phyloP scores from a whole-genome alignment of 306 rosid species.

The Aeschynomene evenia region DNA sequence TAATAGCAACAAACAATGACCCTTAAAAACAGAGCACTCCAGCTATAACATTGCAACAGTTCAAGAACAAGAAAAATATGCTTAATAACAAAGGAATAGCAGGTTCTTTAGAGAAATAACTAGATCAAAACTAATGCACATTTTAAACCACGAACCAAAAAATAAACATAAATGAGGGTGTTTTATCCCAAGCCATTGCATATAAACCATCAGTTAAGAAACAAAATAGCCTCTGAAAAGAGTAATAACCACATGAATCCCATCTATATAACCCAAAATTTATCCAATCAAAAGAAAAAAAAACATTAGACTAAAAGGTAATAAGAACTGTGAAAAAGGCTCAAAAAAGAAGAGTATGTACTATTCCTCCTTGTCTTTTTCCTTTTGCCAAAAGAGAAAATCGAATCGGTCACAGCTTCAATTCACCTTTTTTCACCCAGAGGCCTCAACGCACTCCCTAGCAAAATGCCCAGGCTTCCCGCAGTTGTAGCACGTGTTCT shows the following conservation, averaged over 20 bases:
- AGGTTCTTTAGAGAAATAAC: neutral
- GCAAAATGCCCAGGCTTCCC: conserved; percentile 79
- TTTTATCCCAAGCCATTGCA: conserved; percentile 22
- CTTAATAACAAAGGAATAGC: neutral
- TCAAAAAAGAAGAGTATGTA: conserved; percentile 45
- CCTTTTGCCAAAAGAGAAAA: neutral
- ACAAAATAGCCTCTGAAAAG: conserved; percentile 35
- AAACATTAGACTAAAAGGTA: conserved; percentile 9
- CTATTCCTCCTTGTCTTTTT: conserved; percentile 49
- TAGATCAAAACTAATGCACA: neutral
- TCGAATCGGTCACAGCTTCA: neutral
- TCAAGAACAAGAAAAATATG: neutral
- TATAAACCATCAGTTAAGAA: conserved; percentile 25
- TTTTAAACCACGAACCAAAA: neutral
- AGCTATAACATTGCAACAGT: neutral
- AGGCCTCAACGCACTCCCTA: conserved; percentile 58
- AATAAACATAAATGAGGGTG: neutral
- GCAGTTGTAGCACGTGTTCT: conserved; percentile 56
- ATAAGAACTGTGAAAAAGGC: conserved; percentile 15
- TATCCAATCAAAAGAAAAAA: neutral
- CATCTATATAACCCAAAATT: conserved; percentile 32
- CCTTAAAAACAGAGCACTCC: neutral
- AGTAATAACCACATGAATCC: conserved; percentile 32
- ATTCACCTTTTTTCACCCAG: conserved; percentile 30
- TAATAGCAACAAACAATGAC: neutral